These are phyloP conservation scores for Centaurea solstitialis DNA, from an alignment of 129 eudicot species.

Conservation along the genomic window DNA sequence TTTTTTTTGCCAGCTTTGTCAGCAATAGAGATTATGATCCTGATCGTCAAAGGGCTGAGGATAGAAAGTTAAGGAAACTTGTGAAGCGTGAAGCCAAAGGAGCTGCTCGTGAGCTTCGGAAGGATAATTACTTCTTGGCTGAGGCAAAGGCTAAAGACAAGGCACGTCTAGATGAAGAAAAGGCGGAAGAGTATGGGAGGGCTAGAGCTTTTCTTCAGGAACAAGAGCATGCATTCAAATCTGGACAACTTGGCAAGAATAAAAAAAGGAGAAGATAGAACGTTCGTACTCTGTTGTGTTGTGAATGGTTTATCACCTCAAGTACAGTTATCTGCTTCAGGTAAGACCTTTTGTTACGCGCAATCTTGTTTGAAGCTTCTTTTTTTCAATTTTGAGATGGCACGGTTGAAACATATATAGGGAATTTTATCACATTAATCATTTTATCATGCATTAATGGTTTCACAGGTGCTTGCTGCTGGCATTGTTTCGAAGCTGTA, in stretches of 20 bases:
- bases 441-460: not conserved
- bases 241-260: slow-evolving; percentile 89
- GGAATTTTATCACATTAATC: not conserved
- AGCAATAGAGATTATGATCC: slow-evolving; percentile 98
- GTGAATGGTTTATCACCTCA: not conserved
- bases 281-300: not conserved
- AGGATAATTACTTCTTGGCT: slow-evolving; percentile 80
- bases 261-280: slow-evolving; percentile 64
- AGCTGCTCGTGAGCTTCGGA: slow-evolving; percentile 78
- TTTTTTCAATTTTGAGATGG: not conserved
- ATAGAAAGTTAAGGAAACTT: slow-evolving; percentile 57
- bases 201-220: slow-evolving; percentile 90
- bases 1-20: slow-evolving; percentile 60
- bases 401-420: not conserved
- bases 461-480: not conserved
- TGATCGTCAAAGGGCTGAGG: slow-evolving; percentile 84
- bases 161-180: slow-evolving; percentile 67
- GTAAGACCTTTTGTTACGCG: not conserved
- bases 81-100: slow-evolving; percentile 75
- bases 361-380: not conserved
- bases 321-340: not conserved
- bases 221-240: slow-evolving; percentile 94
- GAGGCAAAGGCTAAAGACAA: slow-evolving; percentile 69
- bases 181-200: slow-evolving; percentile 74
- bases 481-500: not conserved